Base-by-base conservation (phyloP, 2,329 filamentous ascomycete species). In the Paraphoma sp. region DNA sequence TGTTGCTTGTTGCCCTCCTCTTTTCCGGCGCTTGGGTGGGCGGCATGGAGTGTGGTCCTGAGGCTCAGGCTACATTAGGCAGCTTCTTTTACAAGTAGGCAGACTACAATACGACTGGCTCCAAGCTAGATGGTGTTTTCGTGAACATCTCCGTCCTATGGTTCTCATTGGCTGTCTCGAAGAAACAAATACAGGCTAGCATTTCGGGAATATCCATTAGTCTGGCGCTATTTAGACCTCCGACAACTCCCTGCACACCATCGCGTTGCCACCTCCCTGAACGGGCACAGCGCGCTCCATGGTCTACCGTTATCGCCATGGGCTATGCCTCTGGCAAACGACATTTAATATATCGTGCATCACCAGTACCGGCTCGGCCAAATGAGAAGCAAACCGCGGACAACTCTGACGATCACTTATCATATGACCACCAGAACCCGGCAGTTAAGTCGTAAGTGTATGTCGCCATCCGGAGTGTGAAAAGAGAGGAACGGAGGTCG, bases 251-350 rank as follows among this genome's bases (percentile, higher is more conserved):
- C 23, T 18, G 23, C 23, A 17, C 38, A 29, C 23, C 29, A 47
- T 33, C 42, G 18, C 46, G 51, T 60, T 58, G 54, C 53, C 64
- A 68, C 62, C 64, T 68, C 57, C 65, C 64, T 62, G 55, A 63
- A 59, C 45, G 42, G 60, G 59, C 31, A 48, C 52, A 57, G 44
- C 18, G 53, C 51, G 40, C 40, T 51, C 12, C 12, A 28, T 30
- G 44, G 8, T 30, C 12, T 33, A 51, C 40, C 49, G 17, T 31
- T 49, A 31, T 49, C 23, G 47, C 17, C 38, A 49, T 18, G 38
- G 36, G 40, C 10, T 16, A 9, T 16, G 23, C 28, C 16, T 28
- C 7, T 31, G 14, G 31, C 12, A 36, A 28, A 30, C 36, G 29
- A 23, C 28, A 11, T 3, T 51, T 44, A 44, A 36, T 49, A 23